Conservation (phyloP, 2,329 filamentous ascomycete genomes). For the Fusarium palustre region DNA sequence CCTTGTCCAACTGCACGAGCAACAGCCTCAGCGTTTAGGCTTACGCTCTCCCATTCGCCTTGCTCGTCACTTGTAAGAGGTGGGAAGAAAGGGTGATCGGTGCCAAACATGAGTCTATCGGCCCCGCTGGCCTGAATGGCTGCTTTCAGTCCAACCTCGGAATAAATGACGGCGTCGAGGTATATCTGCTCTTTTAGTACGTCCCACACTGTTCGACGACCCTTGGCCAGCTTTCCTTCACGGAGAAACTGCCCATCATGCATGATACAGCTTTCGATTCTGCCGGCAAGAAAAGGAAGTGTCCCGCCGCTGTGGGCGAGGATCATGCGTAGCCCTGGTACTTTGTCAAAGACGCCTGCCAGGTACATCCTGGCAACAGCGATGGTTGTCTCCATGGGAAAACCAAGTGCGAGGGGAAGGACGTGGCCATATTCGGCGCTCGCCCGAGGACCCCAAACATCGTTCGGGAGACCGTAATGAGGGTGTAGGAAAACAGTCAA, state of each 20-base stretch:
- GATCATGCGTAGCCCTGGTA: constrained; percentile 76
- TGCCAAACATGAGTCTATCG: constrained; percentile 82
- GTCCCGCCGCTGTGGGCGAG: constrained; percentile 91
- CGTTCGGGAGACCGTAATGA: constrained; percentile 86
- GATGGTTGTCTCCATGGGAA: constrained; percentile 93
- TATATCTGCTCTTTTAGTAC: constrained; percentile 79
- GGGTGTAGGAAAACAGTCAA: constrained; percentile 87
- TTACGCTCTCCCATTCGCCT: constrained; percentile 77
- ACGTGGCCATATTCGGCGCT: constrained; percentile 84
- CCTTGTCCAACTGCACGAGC: constrained; percentile 61
- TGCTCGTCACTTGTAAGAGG: constrained; percentile 72
- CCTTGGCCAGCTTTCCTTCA: constrained; percentile 65
- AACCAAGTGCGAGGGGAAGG: constrained; percentile 84
- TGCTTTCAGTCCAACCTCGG: constrained; percentile 76
- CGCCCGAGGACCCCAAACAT: constrained; percentile 80
- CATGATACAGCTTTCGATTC: constrained; percentile 87
- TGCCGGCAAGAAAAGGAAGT: constrained; percentile 86
- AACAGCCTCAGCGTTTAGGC: constrained; percentile 64
- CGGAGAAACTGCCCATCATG: constrained; percentile 82
- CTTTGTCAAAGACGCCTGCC: constrained; percentile 84
- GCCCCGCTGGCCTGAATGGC: constrained; percentile 75
- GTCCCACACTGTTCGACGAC: constrained; percentile 66
- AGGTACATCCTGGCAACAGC: constrained; percentile 88
- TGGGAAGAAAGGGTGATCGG: constrained; percentile 88
- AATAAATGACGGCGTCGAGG: constrained; percentile 88